A percentile compares a stretch with the other conserved stretches of the same genome.
phyloP scores from a whole-genome alignment of 2,329 filamentous ascomycete genomes.

The Aureobasidium sp. region DNA sequence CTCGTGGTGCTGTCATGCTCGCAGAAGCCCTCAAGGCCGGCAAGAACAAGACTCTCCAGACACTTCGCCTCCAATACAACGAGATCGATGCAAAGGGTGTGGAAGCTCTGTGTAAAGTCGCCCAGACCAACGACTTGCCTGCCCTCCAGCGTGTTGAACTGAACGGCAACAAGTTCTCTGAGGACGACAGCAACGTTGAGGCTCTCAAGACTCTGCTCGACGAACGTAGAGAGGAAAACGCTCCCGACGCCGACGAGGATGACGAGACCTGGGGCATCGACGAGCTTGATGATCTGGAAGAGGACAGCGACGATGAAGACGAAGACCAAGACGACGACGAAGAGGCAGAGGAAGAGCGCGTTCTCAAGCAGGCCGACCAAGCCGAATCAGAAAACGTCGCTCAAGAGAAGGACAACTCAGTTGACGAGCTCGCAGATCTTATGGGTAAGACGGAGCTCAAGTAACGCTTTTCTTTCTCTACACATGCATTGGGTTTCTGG shows the following conservation, averaged over 20 bases:
- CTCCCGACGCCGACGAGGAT: slow-evolving; percentile 53
- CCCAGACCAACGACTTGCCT: slow-evolving; percentile 58
- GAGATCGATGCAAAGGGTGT: slow-evolving; percentile 77
- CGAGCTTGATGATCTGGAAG: slow-evolving; percentile 75
- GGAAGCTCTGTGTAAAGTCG: slow-evolving; percentile 62
- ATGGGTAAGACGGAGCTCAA: slow-evolving; percentile 60
- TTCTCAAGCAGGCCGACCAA: slow-evolving; percentile 61
- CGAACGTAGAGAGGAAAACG: slow-evolving; percentile 44
- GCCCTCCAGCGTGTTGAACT: slow-evolving; percentile 79
- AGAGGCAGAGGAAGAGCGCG: slow-evolving; percentile 60
- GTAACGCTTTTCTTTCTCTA: slow-evolving; percentile 17
- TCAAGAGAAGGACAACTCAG: slow-evolving; percentile 64
- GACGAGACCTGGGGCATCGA: slow-evolving; percentile 78
- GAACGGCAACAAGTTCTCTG: slow-evolving; percentile 90
- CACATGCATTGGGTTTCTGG: slow-evolving; percentile 11
- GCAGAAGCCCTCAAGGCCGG: slow-evolving; percentile 66
- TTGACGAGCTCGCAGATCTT: slow-evolving; percentile 71
- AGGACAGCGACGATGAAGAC: slow-evolving; percentile 62
- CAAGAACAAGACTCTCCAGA: slow-evolving; percentile 71
- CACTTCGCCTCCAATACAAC: slow-evolving; percentile 83
- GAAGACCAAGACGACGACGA: slow-evolving; percentile 46
- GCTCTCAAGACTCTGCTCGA: slow-evolving; percentile 61
- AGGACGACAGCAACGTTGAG: slow-evolving; percentile 70
- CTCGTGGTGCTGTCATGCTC: slow-evolving; percentile 68
- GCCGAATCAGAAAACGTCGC: slow-evolving; percentile 68